Evolutionary conservation across 768 basidiomycete genomes (phyloP), one percentile per base, ranked within the genome.

Genomic region (Serpula lacrymans): DNA sequence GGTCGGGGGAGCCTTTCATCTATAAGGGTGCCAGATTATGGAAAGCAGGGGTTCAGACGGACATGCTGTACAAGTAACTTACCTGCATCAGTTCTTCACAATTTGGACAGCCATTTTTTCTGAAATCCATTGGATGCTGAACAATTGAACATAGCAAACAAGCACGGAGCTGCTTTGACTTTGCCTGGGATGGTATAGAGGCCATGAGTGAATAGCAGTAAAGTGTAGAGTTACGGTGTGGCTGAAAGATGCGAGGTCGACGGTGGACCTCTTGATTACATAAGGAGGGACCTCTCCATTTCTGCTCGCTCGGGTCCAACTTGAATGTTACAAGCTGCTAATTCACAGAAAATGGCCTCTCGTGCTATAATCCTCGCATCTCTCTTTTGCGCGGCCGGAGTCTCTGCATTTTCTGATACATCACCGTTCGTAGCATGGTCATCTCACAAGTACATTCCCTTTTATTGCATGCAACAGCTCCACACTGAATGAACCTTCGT

Each of bases 71-170:
- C 6, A 26, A 26, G 26, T 22, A 6, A 60, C 77, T 41, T 45
- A 94, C 95, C 73, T 93, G 86, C 61, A 98, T 77, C 50, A 94
- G 73, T 58, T 95, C 90, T 52, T 98, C 95, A 57, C 96, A 99
- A 61, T 99, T 99, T 31, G 95, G 95, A 60, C 96, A 99, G 5
- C 96, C 96, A 16, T 71, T 66, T 52, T 78, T 82, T 30, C 84
- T 71, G 60, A 97, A 99, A 50, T 97, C 95, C 28, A 71, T 68
- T 0, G 90, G 80, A 0, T 82, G 71, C 54, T 91, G 91, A 14
- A 98, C 79, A 46, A 96, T 78, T 0, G 93, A 96, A 63, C 96
- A 99, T 28, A 97, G 75, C 2, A 97, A 74, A 57, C 95, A 99
- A 14, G 95, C 94, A 40, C 95, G 77, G 7, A 94, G 78, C 42